phyloP scores from a whole-genome alignment of 495 filamentous ascomycete genomes.

The Apiosordaria backusii region DNA sequence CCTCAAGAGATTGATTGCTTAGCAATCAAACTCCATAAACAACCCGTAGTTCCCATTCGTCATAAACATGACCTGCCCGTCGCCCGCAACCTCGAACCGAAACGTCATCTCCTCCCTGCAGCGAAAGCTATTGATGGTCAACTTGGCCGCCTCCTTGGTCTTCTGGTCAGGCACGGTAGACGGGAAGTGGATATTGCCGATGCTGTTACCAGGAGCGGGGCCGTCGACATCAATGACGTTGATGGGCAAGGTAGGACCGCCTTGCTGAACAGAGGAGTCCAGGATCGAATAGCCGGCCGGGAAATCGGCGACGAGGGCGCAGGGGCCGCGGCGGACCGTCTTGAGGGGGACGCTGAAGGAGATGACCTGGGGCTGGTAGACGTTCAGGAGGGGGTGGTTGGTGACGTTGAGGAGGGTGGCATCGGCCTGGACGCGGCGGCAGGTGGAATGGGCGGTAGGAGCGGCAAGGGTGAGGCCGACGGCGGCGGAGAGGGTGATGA shows the following conservation, averaged over 20 bases:
- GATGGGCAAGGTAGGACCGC: slow-evolving; percentile 22
- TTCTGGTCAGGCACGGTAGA: not conserved
- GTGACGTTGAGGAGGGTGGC: slow-evolving; percentile 9
- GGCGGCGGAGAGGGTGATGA: slow-evolving; percentile 20
- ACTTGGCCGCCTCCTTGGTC: slow-evolving; percentile 7
- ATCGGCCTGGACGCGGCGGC: slow-evolving; percentile 16
- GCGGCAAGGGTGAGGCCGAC: slow-evolving; percentile 1
- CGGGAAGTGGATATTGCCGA: slow-evolving; percentile 29
- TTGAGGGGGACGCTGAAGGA: slow-evolving; percentile 20
- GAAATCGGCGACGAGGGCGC: slow-evolving; percentile 35
- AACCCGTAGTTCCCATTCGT: not conserved
- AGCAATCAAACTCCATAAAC: not conserved
- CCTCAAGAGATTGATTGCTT: not conserved
- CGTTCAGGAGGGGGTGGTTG: slow-evolving; percentile 3
- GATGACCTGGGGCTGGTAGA: slow-evolving; percentile 8
- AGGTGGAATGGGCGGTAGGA: slow-evolving; percentile 2
- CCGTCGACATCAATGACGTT: slow-evolving; percentile 33
- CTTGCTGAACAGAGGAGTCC: slow-evolving; percentile 5
- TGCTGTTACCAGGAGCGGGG: slow-evolving; percentile 27
- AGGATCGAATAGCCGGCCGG: slow-evolving; percentile 29
- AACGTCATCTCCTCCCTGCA: slow-evolving; percentile 30
- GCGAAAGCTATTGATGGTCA: slow-evolving; percentile 32
- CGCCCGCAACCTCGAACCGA: slow-evolving; percentile 23
- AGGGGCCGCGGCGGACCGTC: slow-evolving; percentile 32
- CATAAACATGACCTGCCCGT: slow-evolving; percentile 25